Evolutionary conservation across 164 flowering plant genomes (phyloP), one percentile per base, ranked within the genome.

Genomic region (Chloranthus sessilifolius): DNA sequence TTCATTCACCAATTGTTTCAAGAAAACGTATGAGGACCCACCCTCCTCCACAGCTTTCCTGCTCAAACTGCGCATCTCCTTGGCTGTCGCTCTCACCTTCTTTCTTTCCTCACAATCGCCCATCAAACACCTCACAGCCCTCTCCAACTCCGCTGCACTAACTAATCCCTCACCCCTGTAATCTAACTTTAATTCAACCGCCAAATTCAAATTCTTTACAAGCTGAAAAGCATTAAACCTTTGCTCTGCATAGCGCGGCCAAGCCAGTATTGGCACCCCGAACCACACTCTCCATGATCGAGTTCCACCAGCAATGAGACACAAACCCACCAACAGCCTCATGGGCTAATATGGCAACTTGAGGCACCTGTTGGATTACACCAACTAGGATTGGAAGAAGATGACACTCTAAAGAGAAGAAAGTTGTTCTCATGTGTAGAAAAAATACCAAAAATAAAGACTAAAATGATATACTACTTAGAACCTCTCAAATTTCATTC

Each of bases 41-140:
- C 75, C 76, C 2, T 60, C 60, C 62, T 20, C 33, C 44, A 69
- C 25, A 15, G 65, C 69, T 25, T 21, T 63, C 46, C 62, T 64
- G 24, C 66, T 43, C 51, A 9, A 40, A 37, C 30, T 66, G 3
- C 38, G 31, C 66, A 70, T 50, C 1, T 63, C 63, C 31, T 61
- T 59, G 22, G 64, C 70, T 60, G 45, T 71, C 47, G 37, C 56
- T 55, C 77, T 65, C 37, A 66, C 59, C 21, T 27, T 70, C 33
- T 47, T 50, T 17, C 58, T 40, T 15, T 31, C 19, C 58, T 63
- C 69, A 8, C 37, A 11, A 1, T 62, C 64, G 72, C 39, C 52
- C 52, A 80, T 72, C 47, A 77, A 16, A 17, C 28, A 10, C 35
- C 50, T 61, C 3, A 80, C 34, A 4, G 65, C 76, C 69, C 80